A percentile compares a stretch with the other conserved stretches of the same genome.
phyloP scores from a whole-genome alignment of 495 filamentous ascomycete species.

The Darksidea phi region DNA sequence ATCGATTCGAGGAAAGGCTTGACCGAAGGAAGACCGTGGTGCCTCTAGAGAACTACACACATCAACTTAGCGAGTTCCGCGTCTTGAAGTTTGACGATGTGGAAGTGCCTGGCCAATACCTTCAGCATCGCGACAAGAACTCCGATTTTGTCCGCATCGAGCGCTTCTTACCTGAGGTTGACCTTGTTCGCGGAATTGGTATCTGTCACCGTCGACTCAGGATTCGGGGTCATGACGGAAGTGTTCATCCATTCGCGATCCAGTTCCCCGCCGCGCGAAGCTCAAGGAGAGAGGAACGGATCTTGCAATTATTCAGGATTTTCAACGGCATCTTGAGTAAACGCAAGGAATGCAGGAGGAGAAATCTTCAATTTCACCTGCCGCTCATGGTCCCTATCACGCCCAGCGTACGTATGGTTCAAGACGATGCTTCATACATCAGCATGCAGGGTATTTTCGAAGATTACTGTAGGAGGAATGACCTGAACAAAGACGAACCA shows the following conservation, averaged over 20 bases:
- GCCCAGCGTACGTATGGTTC: conserved; percentile 87
- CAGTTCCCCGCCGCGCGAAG: conserved; percentile 91
- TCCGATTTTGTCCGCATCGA: conserved; percentile 97
- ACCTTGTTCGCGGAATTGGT: conserved; percentile 82
- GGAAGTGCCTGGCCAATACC: conserved; percentile 94
- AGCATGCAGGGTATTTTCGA: conserved; percentile 92
- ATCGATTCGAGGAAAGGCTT: conserved; percentile 96
- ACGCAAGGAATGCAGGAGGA: conserved; percentile 88
- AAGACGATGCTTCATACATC: conserved; percentile 92
- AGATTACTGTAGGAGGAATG: conserved; percentile 84
- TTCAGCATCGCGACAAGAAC: conserved; percentile 96
- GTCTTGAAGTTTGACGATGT: conserved; percentile 98
- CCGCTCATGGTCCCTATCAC: conserved; percentile 92
- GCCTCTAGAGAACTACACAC: conserved; percentile 77
- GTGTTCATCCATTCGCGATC: conserved; percentile 88
- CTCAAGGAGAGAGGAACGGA: conserved; percentile 89
- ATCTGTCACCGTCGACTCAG: conserved; percentile 88
- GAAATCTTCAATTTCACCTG: conserved; percentile 93
- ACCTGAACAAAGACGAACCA: conserved; percentile 90
- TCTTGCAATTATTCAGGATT: conserved; percentile 94
- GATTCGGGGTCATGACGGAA: conserved; percentile 97
- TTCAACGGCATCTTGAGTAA: conserved; percentile 88
- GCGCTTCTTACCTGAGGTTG: conserved; percentile 89
- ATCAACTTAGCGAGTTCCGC: conserved; percentile 89
- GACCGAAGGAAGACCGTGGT: conserved; percentile 71